phyloP scores from a whole-genome alignment of 208 protist genomes.

The Sergeia podlipaevii region DNA sequence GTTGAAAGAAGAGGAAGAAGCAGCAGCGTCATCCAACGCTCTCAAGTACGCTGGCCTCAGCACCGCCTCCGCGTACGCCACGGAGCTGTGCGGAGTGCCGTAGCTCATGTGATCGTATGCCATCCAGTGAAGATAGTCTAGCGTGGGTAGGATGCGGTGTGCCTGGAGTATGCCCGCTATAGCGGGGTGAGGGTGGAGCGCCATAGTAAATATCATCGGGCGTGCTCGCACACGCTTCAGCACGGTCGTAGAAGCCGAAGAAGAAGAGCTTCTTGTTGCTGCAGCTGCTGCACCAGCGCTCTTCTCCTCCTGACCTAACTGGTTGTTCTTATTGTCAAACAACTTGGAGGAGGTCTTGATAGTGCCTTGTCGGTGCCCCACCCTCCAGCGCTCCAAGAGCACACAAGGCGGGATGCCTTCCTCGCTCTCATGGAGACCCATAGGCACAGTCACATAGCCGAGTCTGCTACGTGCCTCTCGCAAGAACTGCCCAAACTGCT shows the following conservation, averaged over 20 bases:
- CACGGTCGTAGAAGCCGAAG: neutral
- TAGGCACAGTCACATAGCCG: constrained; percentile 1
- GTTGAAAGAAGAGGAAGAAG: no score
- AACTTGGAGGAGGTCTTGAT: neutral
- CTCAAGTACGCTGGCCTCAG: constrained; percentile 2
- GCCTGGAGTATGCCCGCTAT: constrained; percentile 19
- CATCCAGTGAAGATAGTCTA: constrained; percentile 73
- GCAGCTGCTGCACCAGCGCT: neutral
- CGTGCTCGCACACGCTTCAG: constrained; percentile 4
- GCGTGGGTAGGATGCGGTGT: constrained; percentile 12
- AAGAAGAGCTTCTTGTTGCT: neutral
- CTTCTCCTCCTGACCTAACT: neutral
- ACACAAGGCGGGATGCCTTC: neutral
- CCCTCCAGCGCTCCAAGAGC: no score
- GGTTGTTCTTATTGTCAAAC: neutral
- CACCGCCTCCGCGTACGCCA: constrained; percentile 24
- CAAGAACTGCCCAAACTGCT: constrained; percentile 21
- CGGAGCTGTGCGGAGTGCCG: constrained; percentile 19
- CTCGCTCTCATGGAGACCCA: neutral
- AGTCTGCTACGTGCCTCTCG: constrained; percentile 25
- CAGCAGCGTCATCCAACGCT: neutral
- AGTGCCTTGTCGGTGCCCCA: neutral
- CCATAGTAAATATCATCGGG: constrained; percentile 24
- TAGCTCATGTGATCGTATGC: constrained; percentile 38
- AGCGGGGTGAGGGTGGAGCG: constrained; percentile 30